Conservation (phyloP, 768 basidiomycete genomes). For the Suillus weaverae region DNA sequence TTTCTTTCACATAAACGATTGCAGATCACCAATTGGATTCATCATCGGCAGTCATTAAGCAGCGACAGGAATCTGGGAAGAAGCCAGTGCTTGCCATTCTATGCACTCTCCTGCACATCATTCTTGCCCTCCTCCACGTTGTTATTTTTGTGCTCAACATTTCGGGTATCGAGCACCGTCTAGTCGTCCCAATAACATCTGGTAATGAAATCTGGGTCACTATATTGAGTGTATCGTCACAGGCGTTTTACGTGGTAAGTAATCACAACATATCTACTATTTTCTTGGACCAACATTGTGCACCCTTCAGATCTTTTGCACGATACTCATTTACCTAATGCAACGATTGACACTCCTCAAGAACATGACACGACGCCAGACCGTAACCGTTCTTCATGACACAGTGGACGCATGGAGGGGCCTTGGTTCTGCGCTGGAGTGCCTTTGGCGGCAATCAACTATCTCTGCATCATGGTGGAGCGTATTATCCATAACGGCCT, state of each 20-base stretch:
- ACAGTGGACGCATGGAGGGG: constrained; percentile 22
- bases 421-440: constrained; percentile 18
- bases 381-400: constrained; percentile 23
- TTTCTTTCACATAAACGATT: neutral
- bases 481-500: constrained; percentile 16
- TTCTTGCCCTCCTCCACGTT: constrained; percentile 2
- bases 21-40: neutral
- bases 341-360: constrained; percentile 18
- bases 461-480: constrained; percentile 13
- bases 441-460: constrained; percentile 18
- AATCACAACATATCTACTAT: neutral
- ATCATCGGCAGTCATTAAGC: no score
- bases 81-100: neutral
- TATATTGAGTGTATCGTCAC: constrained; percentile 1
- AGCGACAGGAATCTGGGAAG: neutral
- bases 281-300: neutral
- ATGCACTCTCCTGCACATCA: neutral
- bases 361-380: constrained; percentile 7
- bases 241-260: constrained; percentile 9
- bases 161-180: constrained; percentile 2
- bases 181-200: constrained; percentile 5
- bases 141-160: neutral
- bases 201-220: neutral
- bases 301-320: constrained; percentile 17
- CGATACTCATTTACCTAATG: constrained; percentile 19